Conservation (phyloP, 257 asterid species). For the Solanum habrochaites region DNA sequence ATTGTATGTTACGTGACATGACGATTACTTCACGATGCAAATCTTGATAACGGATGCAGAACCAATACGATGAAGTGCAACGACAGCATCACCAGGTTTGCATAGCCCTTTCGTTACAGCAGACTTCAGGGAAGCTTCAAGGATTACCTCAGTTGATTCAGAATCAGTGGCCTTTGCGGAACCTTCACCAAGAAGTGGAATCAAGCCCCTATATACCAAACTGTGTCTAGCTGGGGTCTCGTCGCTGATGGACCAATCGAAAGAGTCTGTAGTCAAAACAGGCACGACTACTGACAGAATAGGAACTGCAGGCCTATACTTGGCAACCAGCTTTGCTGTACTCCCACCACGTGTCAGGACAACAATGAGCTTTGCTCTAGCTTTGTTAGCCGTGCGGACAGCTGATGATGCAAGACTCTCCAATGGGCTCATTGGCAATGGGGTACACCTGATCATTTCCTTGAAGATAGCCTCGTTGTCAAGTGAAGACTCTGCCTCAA, state of each 20-base stretch:
- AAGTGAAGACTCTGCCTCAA: conserved; percentile 77
- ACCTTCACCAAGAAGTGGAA: conserved; percentile 75
- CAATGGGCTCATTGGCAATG: conserved; percentile 81
- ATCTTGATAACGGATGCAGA: conserved; percentile 69
- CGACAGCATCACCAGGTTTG: conserved; percentile 62
- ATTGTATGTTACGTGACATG: background rate
- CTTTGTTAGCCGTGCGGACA: conserved; percentile 65
- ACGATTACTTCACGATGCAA: conserved; percentile 44
- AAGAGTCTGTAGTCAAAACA: conserved; percentile 46
- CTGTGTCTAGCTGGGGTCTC: conserved; percentile 84
- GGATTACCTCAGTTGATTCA: conserved; percentile 66
- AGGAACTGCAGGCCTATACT: conserved; percentile 80
- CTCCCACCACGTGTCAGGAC: conserved; percentile 84
- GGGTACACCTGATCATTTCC: conserved; percentile 63
- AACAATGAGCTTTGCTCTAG: conserved; percentile 58
- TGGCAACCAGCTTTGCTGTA: conserved; percentile 79
- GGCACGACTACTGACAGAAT: conserved; percentile 80
- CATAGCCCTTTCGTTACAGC: conserved; percentile 52
- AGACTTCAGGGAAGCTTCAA: conserved; percentile 45
- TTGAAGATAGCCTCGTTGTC: conserved; percentile 63
- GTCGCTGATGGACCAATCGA: conserved; percentile 72
- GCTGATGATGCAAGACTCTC: conserved; percentile 80
- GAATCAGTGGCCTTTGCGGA: conserved; percentile 69
- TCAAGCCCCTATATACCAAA: conserved; percentile 64
- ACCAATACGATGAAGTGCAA: conserved; percentile 73